Evolutionary conservation across 1,139 yeast species (phyloP).

Genomic region (Saccharomycopsis hybrid): DNA sequence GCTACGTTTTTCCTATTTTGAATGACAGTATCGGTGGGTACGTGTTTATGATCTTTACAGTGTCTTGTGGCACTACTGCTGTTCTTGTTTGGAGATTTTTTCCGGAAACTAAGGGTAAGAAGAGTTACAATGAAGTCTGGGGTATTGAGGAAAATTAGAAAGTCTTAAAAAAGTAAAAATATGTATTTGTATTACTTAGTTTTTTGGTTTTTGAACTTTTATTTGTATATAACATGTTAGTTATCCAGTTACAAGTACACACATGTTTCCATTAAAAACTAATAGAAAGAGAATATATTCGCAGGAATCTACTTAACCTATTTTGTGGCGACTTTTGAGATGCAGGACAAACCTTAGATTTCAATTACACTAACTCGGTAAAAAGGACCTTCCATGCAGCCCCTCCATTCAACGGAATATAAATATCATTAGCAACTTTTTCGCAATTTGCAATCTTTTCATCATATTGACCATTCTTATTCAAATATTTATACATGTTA

Average conservation of each 20-base stretch:
- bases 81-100: slow-evolving; percentile 42
- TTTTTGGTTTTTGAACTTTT: too few relatives aligned
- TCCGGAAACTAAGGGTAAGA: slow-evolving; percentile 77
- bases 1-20: slow-evolving; percentile 71
- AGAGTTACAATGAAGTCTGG: slow-evolving; percentile 60
- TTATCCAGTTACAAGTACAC: too few relatives aligned
- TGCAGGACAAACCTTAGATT: too few relatives aligned
- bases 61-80: slow-evolving; percentile 44
- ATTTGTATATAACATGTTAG: too few relatives aligned
- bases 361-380: too few relatives aligned
- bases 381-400: slow-evolving; percentile 16
- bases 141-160: slow-evolving; percentile 2
- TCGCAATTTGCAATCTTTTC: slow-evolving; percentile 19
- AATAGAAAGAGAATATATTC: too few relatives aligned
- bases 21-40: slow-evolving; percentile 63
- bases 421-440: slow-evolving; percentile 14
- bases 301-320: too few relatives aligned
- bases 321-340: too few relatives aligned
- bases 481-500: slow-evolving; percentile 33
- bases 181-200: too few relatives aligned
- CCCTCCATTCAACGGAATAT: slow-evolving; percentile 10
- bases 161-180: too few relatives aligned
- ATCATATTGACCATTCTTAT: slow-evolving; percentile 16
- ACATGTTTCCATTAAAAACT: too few relatives aligned
- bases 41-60: slow-evolving; percentile 68